These are phyloP conservation scores for Calocybe indica DNA, from an alignment of 768 basidiomycete species.

Conservation along the genomic window DNA sequence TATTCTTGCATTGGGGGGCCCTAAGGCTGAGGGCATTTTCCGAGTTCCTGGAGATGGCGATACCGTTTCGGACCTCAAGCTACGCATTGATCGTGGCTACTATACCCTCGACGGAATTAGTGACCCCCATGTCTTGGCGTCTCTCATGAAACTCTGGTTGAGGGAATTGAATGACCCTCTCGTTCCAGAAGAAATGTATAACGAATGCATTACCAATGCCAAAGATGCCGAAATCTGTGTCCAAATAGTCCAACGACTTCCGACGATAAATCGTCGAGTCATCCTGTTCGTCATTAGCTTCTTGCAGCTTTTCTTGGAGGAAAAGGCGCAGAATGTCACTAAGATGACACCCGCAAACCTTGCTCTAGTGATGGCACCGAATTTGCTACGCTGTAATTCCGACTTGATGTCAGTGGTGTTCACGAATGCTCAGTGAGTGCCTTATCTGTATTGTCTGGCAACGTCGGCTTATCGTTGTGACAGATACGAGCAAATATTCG, in stretches of 20 bases:
- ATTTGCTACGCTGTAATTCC: constrained; percentile 79
- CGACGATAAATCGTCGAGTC: constrained; percentile 82
- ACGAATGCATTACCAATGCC: constrained; percentile 74
- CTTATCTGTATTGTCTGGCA: not conserved
- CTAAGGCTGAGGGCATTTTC: constrained; percentile 86
- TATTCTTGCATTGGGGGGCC: constrained; percentile 83
- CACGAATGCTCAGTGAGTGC: constrained; percentile 81
- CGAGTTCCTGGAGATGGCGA: constrained; percentile 90
- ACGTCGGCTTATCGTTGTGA: constrained; percentile 6
- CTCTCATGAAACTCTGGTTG: constrained; percentile 89
- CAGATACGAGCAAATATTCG: constrained; percentile 86
- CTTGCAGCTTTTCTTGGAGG: constrained; percentile 81
- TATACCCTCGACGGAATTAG: constrained; percentile 88
- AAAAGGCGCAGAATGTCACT: constrained; percentile 62
- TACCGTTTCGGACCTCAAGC: constrained; percentile 80
- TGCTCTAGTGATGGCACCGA: constrained; percentile 90
- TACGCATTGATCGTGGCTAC: constrained; percentile 86
- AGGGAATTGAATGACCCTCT: constrained; percentile 91
- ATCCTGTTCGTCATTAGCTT: constrained; percentile 88
- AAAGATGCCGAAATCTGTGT: constrained; percentile 66
- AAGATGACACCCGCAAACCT: constrained; percentile 91
- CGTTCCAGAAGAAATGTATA: constrained; percentile 86
- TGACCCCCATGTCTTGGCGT: constrained; percentile 87
- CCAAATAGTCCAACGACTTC: constrained; percentile 69
- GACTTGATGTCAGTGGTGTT: constrained; percentile 87